phyloP scores from a whole-genome alignment of 345 rosid genomes.

The Acer saccharum region DNA sequence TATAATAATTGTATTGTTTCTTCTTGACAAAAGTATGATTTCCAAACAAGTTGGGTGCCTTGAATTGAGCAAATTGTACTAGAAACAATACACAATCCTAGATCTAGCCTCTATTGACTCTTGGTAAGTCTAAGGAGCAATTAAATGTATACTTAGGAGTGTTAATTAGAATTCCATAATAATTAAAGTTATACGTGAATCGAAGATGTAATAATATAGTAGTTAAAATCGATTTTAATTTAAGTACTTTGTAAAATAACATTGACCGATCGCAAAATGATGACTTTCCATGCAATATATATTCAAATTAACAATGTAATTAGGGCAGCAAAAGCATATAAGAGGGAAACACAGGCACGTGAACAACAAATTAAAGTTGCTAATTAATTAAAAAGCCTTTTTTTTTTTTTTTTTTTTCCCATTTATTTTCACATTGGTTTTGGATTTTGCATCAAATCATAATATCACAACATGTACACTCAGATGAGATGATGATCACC shows the following conservation, averaged over 20 bases:
- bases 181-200: too few relatives aligned
- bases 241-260: too few relatives aligned
- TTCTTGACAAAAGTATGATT: neutral
- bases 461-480: constrained; percentile 36
- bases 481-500: constrained; percentile 19
- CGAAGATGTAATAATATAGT: too few relatives aligned
- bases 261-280: neutral
- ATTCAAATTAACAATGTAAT: constrained; percentile 16
- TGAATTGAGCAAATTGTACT: neutral
- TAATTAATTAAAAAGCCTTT: neutral
- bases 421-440: neutral
- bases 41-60: constrained; percentile 4
- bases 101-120: neutral
- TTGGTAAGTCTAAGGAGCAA: neutral
- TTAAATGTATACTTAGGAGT: neutral
- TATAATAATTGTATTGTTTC: neutral
- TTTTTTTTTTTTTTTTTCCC: too few relatives aligned
- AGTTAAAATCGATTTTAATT: too few relatives aligned
- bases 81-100: neutral
- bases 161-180: too few relatives aligned
- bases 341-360: constrained; percentile 10
- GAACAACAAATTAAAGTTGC: constrained; percentile 7
- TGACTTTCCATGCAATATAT: constrained; percentile 16
- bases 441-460: constrained; percentile 37
- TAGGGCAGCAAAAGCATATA: neutral